These are phyloP conservation scores for Eucalyptus tenuipes DNA, from an alignment of 345 rosid genomes.

Conservation along the genomic window DNA sequence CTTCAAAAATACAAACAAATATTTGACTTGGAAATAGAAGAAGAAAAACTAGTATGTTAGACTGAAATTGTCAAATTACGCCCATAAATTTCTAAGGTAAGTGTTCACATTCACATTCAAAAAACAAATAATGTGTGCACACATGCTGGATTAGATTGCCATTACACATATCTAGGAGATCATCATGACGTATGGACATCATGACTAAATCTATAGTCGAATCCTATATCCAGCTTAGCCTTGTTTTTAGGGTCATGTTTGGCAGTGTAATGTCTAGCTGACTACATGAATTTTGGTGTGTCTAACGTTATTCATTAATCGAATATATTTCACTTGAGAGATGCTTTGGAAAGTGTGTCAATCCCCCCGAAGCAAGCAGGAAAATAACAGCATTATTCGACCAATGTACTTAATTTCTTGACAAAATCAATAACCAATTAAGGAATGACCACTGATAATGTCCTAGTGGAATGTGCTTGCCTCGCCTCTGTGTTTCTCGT, in stretches of 20 bases:
- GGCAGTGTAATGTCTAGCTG: neutral
- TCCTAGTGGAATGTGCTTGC: neutral
- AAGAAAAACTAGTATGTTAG: neutral
- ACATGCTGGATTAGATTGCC: neutral
- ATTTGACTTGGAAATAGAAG: neutral
- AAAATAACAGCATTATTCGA: neutral
- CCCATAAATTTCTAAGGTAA: neutral
- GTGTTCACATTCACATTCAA: neutral
- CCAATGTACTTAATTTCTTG: neutral
- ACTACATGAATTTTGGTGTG: neutral
- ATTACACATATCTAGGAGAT: neutral
- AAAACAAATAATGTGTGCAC: neutral
- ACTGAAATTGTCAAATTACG: neutral
- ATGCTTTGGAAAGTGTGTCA: neutral
- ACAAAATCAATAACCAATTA: neutral
- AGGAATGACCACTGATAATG: neutral
- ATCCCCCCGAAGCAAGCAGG: neutral
- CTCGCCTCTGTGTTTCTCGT: neutral
- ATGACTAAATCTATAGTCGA: neutral
- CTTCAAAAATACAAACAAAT: neutral
- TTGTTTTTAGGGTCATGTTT: neutral
- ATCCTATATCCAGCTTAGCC: neutral
- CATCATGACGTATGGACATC: neutral
- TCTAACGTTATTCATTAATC: neutral
- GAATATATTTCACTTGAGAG: neutral